Percentiles rank a stretch among this genome's conserved stretches.
phyloP scores from a whole-genome alignment of 2,329 filamentous ascomycete genomes.

The Ophiosphaerella korrae region DNA sequence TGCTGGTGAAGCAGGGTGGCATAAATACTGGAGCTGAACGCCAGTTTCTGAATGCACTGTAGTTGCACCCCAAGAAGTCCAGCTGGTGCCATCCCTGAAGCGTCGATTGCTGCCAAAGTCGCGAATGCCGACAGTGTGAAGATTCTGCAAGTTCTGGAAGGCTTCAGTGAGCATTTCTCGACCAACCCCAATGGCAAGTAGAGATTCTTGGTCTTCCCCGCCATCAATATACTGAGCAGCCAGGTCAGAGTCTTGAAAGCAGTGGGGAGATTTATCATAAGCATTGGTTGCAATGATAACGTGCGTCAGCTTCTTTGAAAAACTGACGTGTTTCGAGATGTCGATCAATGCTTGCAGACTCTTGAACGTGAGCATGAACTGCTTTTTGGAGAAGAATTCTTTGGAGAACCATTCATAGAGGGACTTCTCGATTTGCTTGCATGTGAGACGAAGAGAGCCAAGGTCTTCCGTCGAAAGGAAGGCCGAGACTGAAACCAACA shows the following conservation, averaged over 20 bases:
- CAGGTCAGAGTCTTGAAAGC: conserved; percentile 18
- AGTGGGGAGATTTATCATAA: conserved; percentile 22
- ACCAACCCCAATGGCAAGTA: conserved; percentile 54
- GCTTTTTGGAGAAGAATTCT: conserved; percentile 69
- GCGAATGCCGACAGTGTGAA: conserved; percentile 63
- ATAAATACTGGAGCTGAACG: conserved; percentile 15
- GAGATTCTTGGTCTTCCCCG: conserved; percentile 25
- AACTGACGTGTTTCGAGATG: conserved; percentile 47
- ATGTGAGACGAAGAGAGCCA: conserved; percentile 59
- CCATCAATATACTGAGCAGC: conserved; percentile 24
- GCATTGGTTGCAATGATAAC: conserved; percentile 57
- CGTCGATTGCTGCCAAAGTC: conserved; percentile 61
- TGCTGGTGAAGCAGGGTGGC: neutral
- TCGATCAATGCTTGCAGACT: conserved; percentile 60
- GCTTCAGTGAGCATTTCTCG: conserved; percentile 62
- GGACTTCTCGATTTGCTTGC: conserved; percentile 59
- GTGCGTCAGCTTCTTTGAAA: conserved; percentile 50
- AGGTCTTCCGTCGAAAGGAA: conserved; percentile 63
- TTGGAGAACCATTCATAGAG: conserved; percentile 62
- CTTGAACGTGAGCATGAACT: conserved; percentile 66
- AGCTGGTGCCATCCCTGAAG: conserved; percentile 56
- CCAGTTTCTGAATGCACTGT: conserved; percentile 49
- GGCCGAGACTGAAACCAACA: conserved; percentile 59
- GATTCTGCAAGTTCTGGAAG: conserved; percentile 59
- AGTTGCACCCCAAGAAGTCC: conserved; percentile 62